Evolutionary conservation across 805 yeast species (phyloP), one percentile per base, ranked within the genome.

Genomic region (Maudiozyma bulderi): DNA sequence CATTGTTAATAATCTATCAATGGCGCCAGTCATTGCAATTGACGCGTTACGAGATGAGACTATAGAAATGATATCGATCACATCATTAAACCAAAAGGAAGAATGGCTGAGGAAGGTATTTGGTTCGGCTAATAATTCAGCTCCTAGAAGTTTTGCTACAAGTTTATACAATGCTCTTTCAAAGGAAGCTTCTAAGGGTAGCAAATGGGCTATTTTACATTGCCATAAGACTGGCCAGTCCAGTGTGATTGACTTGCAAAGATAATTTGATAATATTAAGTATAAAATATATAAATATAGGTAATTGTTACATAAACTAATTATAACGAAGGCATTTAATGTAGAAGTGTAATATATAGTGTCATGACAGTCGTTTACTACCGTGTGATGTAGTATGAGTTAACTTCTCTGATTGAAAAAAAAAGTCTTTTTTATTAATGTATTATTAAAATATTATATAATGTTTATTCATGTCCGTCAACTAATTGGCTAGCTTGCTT

Each of bases 41-140:
- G 98, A 91, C 61, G 80, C 78, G 3, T 67, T 81, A 10, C 75
- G 83, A 52, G 95, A 87, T 56, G 97, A 89, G 52, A 85, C 87
- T 2, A 64, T 93, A 52, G 91, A 89, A 46, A 85, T 89, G 76
- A 85, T 91, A 39, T 74, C 85, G 11, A 76, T 83, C 2, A 84
- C 90, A 0, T 83, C 95, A 0, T 66, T 87, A n/a, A 72, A 74
- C 31, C 88, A 80, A 53, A 82, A 80, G 45, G 95, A 87, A 52
- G 91, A 86, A 73, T 76, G 78, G 77, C 70, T 83, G 47, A 76
- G 95, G 57, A 84, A 86, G 55, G 88, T 91, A 5, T 63, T 65
- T 46, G 86, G 90, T 7, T 88, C 91, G 15, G 78, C 84, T 3
- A 81, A 86, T n/a, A 85, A 80, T 57, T 72, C 93, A 4, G 74